Evolutionary conservation across 768 basidiomycete species (phyloP), one percentile per base, ranked within the genome.

Genomic region (Exidia glandulosa): DNA sequence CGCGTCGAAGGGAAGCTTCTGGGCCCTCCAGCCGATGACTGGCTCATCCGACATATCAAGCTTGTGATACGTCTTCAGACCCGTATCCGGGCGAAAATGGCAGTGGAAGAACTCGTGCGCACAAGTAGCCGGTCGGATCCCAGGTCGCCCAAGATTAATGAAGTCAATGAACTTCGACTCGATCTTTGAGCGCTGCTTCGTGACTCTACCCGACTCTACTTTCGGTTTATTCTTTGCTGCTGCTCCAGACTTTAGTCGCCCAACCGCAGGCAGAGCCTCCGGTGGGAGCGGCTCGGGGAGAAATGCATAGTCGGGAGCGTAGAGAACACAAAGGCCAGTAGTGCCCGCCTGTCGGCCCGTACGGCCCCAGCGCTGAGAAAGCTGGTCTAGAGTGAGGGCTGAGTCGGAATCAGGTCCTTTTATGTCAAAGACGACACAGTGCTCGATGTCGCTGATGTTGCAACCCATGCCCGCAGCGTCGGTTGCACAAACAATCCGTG

Each of bases 391-490:
- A 14, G 41, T 45, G 5, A 45, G 16, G 41, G 23, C 41, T 5
- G 10, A 5, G 23, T 19, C 41, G 34, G 9, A 9, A 16, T 9
- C 2, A 14, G 16, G 16, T 19, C 23, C 16, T 5, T 45, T 45
- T 5, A 45, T 19, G 16, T 45, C 41, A 23, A 45, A 45, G 3
- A 45, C 23, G 41, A 23, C 10, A 45, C 41, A 45, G 41, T 57
- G 63, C 23, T 55, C 41, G 9, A 69, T 61, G 34, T 67, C 61
- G 7, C 62, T 48, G 5, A 65, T 61, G 37, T 67, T 67, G 59
- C 67, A 66, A 14, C 67, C 67, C 66, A 66, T 66, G 5, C 62
- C 62, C 3, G 66, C 64, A 0, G 64, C 68, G 52, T 69, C 66
- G 14, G 67, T 68, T 10, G 67, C 61, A 30, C 60, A 61, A 9